Conservation (phyloP, 768 basidiomycete genomes). For the Pulveroboletus ravenelii region DNA sequence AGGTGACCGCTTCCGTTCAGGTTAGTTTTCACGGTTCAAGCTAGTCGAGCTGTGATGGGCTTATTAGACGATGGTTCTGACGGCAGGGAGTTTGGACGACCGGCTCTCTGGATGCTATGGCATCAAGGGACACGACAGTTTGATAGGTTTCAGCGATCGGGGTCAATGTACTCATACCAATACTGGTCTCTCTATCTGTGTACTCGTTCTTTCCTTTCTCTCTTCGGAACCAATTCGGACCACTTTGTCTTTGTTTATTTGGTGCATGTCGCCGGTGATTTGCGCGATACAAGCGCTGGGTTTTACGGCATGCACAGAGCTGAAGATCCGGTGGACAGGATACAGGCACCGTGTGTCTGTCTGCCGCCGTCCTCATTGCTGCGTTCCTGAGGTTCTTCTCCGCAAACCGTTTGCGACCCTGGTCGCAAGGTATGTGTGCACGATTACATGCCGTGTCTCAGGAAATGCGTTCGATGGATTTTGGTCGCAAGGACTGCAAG, state of each 20-base stretch:
- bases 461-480: not conserved
- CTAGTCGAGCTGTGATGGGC: not conserved
- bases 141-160: no score
- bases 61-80: not conserved
- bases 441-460: not conserved
- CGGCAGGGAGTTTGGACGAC: not conserved
- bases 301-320: no score
- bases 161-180: no score
- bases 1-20: not conserved
- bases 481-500: conserved; percentile 1
- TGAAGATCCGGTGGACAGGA: not conserved
- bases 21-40: not conserved
- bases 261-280: no score
- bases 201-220: no score
- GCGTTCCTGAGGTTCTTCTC: not conserved
- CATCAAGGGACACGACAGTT: no score
- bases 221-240: no score
- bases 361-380: not conserved
- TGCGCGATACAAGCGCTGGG: no score
- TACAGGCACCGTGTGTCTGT: not conserved
- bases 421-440: not conserved
- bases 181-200: no score
- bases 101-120: not conserved
- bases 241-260: no score
- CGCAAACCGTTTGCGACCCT: not conserved